Conservation (phyloP, 2,329 filamentous ascomycete genomes). For the Trichoderma lentiforme region DNA sequence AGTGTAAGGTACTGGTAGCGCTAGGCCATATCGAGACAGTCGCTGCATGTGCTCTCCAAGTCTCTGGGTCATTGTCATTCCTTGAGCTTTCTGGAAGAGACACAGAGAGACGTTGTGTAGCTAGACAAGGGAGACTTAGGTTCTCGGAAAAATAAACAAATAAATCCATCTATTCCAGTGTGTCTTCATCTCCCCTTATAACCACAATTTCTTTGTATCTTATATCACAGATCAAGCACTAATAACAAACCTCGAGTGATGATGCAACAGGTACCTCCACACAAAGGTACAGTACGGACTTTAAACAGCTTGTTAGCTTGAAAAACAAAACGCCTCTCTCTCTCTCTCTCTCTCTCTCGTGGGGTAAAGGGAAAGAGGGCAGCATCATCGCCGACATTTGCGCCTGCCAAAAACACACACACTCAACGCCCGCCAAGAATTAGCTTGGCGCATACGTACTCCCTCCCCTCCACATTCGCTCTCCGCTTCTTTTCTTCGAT, state of each 20-base stretch:
- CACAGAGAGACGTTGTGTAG: neutral
- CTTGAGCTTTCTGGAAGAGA: neutral
- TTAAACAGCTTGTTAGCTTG: neutral
- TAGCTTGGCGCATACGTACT: conserved; percentile 1
- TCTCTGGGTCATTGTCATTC: neutral
- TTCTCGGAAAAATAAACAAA: neutral
- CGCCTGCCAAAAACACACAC: neutral
- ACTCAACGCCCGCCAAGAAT: neutral
- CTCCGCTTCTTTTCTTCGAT: neutral
- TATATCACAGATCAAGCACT: neutral
- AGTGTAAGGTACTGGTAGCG: neutral
- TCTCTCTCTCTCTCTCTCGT: neutral
- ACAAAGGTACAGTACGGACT: neutral
- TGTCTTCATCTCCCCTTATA: neutral
- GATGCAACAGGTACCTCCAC: neutral
- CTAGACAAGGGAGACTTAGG: neutral
- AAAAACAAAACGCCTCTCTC: neutral
- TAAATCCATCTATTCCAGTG: neutral
- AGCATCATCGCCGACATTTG: neutral
- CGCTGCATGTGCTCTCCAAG: neutral
- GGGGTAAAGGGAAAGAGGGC: neutral
- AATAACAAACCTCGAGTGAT: neutral
- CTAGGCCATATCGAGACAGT: neutral
- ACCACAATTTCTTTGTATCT: neutral
- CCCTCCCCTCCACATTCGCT: neutral